phyloP scores from a whole-genome alignment of 2,329 filamentous ascomycete species.

The Sporothrix sp. region DNA sequence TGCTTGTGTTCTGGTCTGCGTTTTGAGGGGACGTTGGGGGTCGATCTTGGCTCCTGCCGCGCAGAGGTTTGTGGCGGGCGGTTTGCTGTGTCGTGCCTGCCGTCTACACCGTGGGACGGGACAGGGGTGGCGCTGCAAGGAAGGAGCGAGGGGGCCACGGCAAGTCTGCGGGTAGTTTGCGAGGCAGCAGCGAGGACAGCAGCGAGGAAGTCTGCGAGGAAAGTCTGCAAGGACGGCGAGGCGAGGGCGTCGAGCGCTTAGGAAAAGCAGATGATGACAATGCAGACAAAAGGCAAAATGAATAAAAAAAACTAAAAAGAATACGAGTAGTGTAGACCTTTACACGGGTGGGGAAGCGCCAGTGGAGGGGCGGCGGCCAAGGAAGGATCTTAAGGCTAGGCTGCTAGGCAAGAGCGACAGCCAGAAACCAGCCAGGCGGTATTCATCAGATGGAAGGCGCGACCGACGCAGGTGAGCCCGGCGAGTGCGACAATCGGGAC shows the following conservation, averaged over 20 bases:
- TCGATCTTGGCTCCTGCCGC: not conserved
- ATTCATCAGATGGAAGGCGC: not conserved
- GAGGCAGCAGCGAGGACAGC: too few species aligned
- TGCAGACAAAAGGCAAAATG: not conserved
- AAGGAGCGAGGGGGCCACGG: too few species aligned
- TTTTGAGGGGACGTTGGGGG: not conserved
- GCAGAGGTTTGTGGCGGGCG: not conserved
- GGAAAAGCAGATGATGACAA: too few species aligned
- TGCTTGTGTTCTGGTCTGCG: too few species aligned
- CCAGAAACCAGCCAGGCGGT: not conserved
- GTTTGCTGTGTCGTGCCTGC: not conserved
- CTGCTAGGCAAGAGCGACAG: not conserved
- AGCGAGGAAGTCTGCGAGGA: not conserved
- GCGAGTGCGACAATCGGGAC: not conserved
- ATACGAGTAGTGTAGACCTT: not conserved
- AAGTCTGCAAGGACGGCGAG: too few species aligned
- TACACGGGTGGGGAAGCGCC: slow-evolving; percentile 3
- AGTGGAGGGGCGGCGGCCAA: slow-evolving; percentile 1
- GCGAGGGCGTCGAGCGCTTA: not conserved
- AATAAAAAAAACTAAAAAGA: slow-evolving; percentile 1
- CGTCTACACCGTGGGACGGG: too few species aligned
- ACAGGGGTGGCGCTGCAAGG: too few species aligned
- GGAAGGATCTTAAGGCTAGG: not conserved
- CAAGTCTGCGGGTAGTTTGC: too few species aligned
- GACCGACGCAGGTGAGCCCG: not conserved